phyloP scores from a whole-genome alignment of 306 rosid genomes.

The Alnus rubra region DNA sequence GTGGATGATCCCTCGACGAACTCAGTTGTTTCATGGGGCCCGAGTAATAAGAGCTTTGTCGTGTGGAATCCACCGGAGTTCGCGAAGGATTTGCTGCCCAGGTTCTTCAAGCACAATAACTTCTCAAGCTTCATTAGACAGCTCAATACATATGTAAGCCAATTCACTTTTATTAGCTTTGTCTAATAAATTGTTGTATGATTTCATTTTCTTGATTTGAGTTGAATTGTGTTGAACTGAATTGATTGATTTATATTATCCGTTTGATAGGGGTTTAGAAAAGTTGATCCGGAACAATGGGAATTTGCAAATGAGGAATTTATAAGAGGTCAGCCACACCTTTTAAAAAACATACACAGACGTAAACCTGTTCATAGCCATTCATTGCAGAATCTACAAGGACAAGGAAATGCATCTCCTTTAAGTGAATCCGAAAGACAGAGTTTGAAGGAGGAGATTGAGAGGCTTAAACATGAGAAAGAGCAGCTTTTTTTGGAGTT shows the following conservation, averaged over 20 bases:
- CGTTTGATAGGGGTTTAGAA: constrained; percentile 72
- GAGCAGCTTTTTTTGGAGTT: constrained; percentile 49
- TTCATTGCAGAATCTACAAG: constrained; percentile 62
- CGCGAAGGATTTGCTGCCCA: constrained; percentile 61
- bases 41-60: constrained; percentile 57
- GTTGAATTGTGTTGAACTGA: background rate
- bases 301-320: constrained; percentile 83
- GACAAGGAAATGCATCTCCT: constrained; percentile 45
- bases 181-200: constrained; percentile 8
- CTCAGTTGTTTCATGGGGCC: constrained; percentile 76
- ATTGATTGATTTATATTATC: constrained; percentile 15
- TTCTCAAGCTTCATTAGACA: constrained; percentile 94
- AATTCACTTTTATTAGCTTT: constrained; percentile 20
- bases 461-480: constrained; percentile 55
- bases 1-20: constrained; percentile 69
- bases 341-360: constrained; percentile 74
- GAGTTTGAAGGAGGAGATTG: constrained; percentile 51
- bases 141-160: constrained; percentile 87
- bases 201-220: constrained; percentile 14
- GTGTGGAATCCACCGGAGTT: constrained; percentile 80
- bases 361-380: constrained; percentile 89
- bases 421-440: constrained; percentile 56
- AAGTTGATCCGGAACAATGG: constrained; percentile 84
- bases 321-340: constrained; percentile 71
- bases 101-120: constrained; percentile 81